These are phyloP conservation scores for Penicillium longicatenatum DNA, from an alignment of 495 filamentous ascomycete species.

Conservation along the genomic window DNA sequence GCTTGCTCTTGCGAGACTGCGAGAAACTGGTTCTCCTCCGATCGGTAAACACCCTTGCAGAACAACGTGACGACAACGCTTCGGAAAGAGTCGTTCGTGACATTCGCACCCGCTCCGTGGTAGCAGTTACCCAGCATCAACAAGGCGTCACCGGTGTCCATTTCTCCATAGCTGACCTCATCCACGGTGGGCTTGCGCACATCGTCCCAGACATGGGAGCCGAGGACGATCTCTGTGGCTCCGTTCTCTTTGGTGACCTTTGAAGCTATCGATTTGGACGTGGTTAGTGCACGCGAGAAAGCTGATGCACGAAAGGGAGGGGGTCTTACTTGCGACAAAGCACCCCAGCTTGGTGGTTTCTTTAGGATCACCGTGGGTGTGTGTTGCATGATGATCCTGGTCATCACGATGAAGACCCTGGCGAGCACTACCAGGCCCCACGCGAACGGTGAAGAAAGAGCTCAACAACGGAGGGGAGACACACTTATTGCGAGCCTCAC, in stretches of 20 bases:
- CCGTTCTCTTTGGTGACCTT: slow-evolving; percentile 40
- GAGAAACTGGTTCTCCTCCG: neutral
- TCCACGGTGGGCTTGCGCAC: slow-evolving; percentile 26
- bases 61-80: neutral
- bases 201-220: slow-evolving; percentile 40
- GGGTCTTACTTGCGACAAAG: neutral
- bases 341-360: neutral
- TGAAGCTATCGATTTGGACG: neutral
- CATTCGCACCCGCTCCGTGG: slow-evolving; percentile 39
- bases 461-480: neutral
- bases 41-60: neutral
- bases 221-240: slow-evolving; percentile 48
- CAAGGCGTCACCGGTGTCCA: slow-evolving; percentile 34
- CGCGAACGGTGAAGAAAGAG: neutral
- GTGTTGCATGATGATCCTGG: neutral
- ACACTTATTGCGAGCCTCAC: neutral
- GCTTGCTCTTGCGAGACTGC: neutral
- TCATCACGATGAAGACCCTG: neutral
- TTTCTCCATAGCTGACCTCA: slow-evolving; percentile 28
- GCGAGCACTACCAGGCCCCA: neutral
- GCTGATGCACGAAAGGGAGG: neutral
- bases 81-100: slow-evolving; percentile 3
- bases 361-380: neutral
- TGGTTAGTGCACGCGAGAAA: neutral
- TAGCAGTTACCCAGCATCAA: slow-evolving; percentile 34